These are phyloP conservation scores for Dryas integrifolia DNA, from an alignment of 331 rosid genomes.

Conservation along the genomic window DNA sequence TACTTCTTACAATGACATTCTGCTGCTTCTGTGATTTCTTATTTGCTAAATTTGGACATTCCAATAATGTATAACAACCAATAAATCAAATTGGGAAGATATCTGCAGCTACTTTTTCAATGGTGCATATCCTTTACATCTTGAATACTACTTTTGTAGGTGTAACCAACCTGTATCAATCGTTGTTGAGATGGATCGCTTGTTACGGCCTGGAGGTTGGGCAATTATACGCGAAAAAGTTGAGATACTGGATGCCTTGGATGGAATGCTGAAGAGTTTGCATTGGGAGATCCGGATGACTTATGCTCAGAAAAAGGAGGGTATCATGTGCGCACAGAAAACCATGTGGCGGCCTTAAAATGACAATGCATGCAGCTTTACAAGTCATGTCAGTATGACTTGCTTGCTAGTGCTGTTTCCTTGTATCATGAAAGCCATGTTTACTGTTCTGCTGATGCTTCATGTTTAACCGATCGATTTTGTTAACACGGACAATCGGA, in stretches of 20 bases:
- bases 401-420: background rate
- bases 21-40: background rate
- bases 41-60: too few relatives aligned
- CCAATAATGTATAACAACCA: background rate
- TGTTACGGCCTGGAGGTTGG: conserved; percentile 87
- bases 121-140: background rate
- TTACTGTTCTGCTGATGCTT: background rate
- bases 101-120: background rate
- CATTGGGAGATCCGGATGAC: conserved; percentile 83
- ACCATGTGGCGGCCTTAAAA: conserved; percentile 74
- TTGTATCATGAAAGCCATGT: background rate
- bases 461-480: too few relatives aligned
- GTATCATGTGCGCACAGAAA: conserved; percentile 81
- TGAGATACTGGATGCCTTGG: conserved; percentile 67
- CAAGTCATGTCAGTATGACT: background rate
- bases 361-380: background rate
- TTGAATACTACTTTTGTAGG: conserved; percentile 42
- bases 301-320: conserved; percentile 65
- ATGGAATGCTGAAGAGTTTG: conserved; percentile 66
- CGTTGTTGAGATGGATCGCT: conserved; percentile 91
- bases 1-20: background rate
- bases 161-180: conserved; percentile 77
- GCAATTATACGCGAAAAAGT: conserved; percentile 81
- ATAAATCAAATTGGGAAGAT: background rate
- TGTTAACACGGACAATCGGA: too few relatives aligned